Evolutionary conservation across 495 filamentous ascomycete species (phyloP).

Genomic region (Aspergillus panamensis): DNA sequence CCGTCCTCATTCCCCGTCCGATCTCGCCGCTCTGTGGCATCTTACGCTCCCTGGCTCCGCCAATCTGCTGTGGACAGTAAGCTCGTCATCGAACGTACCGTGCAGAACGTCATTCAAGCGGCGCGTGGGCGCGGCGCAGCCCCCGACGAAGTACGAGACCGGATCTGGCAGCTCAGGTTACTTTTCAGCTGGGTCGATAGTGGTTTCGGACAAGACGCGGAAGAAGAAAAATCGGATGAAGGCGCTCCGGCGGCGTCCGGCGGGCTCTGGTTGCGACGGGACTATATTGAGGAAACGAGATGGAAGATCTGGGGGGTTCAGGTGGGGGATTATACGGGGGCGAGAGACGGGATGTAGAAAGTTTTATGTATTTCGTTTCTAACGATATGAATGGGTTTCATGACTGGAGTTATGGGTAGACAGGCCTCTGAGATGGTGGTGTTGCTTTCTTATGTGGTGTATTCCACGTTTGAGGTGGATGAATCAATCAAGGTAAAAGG

Average conservation of each 20-base stretch:
- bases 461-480: no score
- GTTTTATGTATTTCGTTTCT: no score
- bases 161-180: conserved; percentile 68
- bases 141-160: conserved; percentile 51
- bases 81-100: conserved; percentile 63
- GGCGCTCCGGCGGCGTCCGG: conserved; percentile 18
- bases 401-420: not conserved
- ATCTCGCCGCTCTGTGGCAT: conserved; percentile 15
- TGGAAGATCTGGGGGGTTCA: conserved; percentile 55
- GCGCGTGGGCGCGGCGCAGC: conserved; percentile 35
- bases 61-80: conserved; percentile 74
- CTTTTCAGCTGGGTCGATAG: conserved; percentile 80
- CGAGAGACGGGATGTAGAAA: not conserved
- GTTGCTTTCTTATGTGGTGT: no score
- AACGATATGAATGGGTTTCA: no score
- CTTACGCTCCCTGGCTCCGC: conserved; percentile 42
- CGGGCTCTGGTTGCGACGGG: conserved; percentile 40
- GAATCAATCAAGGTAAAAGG: no score
- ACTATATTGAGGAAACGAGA: conserved; percentile 42
- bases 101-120: conserved; percentile 53
- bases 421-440: no score
- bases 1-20: conserved; percentile 48
- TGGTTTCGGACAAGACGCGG: conserved; percentile 12
- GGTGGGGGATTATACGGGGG: conserved; percentile 50
- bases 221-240: conserved; percentile 19